Conservation (phyloP, 1,284 basidiomycete genomes). For the Pterula multifida region DNA sequence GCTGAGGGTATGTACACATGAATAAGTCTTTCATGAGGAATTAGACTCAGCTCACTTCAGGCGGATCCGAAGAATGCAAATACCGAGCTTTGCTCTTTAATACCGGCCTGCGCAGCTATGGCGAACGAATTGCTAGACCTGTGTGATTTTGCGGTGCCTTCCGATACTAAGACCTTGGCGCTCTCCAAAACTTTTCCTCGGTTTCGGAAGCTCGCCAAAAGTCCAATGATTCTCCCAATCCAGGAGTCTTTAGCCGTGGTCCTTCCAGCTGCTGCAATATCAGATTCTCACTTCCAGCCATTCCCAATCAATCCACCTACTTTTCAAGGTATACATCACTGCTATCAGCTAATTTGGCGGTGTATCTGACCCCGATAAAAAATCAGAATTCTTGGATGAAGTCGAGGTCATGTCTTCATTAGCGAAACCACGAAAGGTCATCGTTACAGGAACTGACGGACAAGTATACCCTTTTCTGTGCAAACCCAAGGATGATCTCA, state of each 20-base stretch:
- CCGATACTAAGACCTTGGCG: slow-evolving; percentile 32
- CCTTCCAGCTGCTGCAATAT: slow-evolving; percentile 64
- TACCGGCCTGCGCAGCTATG: slow-evolving; percentile 46
- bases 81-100: slow-evolving; percentile 20
- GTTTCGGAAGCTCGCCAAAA: slow-evolving; percentile 47
- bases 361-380: not conserved
- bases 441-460: slow-evolving; percentile 77
- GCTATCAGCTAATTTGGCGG: too few species aligned
- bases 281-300: slow-evolving; percentile 62
- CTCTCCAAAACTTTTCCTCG: slow-evolving; percentile 58
- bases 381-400: slow-evolving; percentile 64
- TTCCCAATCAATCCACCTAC: slow-evolving; percentile 74
- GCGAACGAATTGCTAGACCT: slow-evolving; percentile 58
- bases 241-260: slow-evolving; percentile 90
- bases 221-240: slow-evolving; percentile 75
- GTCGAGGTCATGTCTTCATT: slow-evolving; percentile 91
- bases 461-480: slow-evolving; percentile 86
- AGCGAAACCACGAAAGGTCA: slow-evolving; percentile 88
- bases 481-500: slow-evolving; percentile 95
- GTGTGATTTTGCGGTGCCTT: slow-evolving; percentile 43
- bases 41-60: slow-evolving; percentile 24
- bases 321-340: slow-evolving; percentile 47
- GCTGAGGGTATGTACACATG: slow-evolving; percentile 39
- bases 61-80: slow-evolving; percentile 20
- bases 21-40: slow-evolving; percentile 21